Evolutionary conservation across 2,329 filamentous ascomycete species (phyloP), one percentile per base, ranked within the genome.

Genomic region (Colletotrichum sansevieriae): DNA sequence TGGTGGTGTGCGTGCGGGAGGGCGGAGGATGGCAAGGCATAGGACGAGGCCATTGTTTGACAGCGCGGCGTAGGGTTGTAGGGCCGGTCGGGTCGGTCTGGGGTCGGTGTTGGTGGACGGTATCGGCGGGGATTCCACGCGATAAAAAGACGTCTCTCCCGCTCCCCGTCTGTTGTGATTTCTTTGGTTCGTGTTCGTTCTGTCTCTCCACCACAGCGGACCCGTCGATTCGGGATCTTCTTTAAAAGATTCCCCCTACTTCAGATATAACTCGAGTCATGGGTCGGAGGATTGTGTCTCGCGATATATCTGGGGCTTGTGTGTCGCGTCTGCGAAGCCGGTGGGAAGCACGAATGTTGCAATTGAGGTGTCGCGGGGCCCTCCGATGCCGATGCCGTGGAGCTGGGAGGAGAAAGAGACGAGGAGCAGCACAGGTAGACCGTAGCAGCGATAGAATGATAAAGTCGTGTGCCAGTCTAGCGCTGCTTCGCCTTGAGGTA

Each of bases 21-120:
- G 44, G 84, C 80, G 41, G 85, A 81, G 41, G 84, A 82, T n/a
- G 86, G 86, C 63, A 88, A 76, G 59, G 82, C 80, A 74, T 87
- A 88, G 22, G 86, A 83, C 43, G 85, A 84, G 68, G 84, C 81
- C 83, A 86, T 86, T 8, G 43, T 57, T 39, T 37, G 47, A 68
- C 65, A n/a, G 43, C 55, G 43, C 35, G 33, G 54, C 35, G 25
- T 18, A 37, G 55, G 39, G 33, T 52, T 15, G 29, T 29, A 25
- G n/a, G 29, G 6, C 8, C 29, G 25, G 41, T 55, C 4, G 49
- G 25, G 62, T 65, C 65, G 65, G 55, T 65, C 62, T 65, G 62
- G 62, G 62, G 57, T 56, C 65, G 60, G 39, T 47, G 43, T 56
- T 60, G 60, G 29, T 47, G 43, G 49, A 58, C 60, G 60, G 25